Evolutionary conservation across 2,329 filamentous ascomycete species (phyloP), one percentile per base, ranked within the genome.

Genomic region (Samsoniella hepiali): DNA sequence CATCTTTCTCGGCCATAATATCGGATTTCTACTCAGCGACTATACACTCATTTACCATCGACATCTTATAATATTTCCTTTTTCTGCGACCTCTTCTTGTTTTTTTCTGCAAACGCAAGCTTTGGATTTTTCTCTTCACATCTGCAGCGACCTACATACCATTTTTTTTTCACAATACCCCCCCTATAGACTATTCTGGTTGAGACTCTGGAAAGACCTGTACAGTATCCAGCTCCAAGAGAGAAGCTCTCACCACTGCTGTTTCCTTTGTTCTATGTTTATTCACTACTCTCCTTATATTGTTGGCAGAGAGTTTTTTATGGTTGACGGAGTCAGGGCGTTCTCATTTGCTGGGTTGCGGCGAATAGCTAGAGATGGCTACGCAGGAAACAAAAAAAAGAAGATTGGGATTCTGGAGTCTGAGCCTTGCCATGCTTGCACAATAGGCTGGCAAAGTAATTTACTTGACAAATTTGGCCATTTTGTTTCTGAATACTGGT

Each of bases 41-140:
- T 53, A 29, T 53, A 62, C 63, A 49, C 58, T 64, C 63, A 62
- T 64, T 64, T 62, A 62, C 53, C 58, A 31, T 47, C 51, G 44
- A 27, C 17, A n/a, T 29, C 15, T 62, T 64, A 51, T 44, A 58
- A 65, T 60, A 58, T 61, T 60, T 47, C 29, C 54, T 63, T 44
- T 50, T 63, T 47, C 45, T 58, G 36, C 57, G 31, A 47, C 60
- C 22, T 58, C n/a, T 13, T 40, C 13, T 9, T 40, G 34, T 45
- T 40, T 31, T 45, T 8, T 51, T 44, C 62, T n/a, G 22, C 22
- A 47, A 34, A 34, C 40, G n/a, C 47, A 58, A 57, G 42, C 44
- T 64, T 44, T 57, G 42, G 42, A 57, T 57, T 58, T 44, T 45
- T 57, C 58, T 53, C 49, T 60, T 55, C 36, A 56, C 42, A 50